phyloP scores from a whole-genome alignment of 2,329 filamentous ascomycete species.

The Epichloe sibirici region DNA sequence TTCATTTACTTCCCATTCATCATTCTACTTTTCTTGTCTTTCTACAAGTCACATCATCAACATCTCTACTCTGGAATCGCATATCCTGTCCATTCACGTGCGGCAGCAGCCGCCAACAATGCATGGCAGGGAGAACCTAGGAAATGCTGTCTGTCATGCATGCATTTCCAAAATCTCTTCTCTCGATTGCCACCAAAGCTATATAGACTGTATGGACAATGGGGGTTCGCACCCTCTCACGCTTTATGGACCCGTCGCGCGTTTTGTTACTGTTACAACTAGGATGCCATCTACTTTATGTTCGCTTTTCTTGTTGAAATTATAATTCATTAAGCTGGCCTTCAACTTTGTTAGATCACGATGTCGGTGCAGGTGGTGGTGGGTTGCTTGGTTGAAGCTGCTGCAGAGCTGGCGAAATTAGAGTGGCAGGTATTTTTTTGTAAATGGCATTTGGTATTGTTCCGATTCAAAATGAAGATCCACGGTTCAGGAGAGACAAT shows the following conservation, averaged over 20 bases:
- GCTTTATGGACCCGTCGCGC: slow-evolving; percentile 16
- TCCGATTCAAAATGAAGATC: no score
- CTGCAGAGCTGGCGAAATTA: background rate
- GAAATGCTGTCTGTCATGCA: slow-evolving; percentile 6
- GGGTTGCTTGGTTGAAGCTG: background rate
- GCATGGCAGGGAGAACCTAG: background rate
- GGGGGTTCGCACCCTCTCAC: slow-evolving; percentile 23
- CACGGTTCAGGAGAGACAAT: no score
- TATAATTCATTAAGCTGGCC: background rate
- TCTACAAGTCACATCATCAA: background rate
- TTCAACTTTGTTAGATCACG: background rate
- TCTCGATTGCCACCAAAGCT: slow-evolving; percentile 17
- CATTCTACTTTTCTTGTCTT: background rate
- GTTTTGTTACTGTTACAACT: slow-evolving; percentile 20
- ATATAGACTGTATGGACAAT: slow-evolving; percentile 26
- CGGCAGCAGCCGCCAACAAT: background rate
- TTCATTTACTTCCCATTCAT: background rate
- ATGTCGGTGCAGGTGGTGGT: background rate
- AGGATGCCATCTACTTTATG: slow-evolving; percentile 15
- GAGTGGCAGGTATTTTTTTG: background rate
- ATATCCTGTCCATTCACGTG: background rate
- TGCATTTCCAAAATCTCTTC: slow-evolving; percentile 8
- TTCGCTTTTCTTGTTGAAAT: slow-evolving; percentile 5
- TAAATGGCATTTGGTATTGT: no score
- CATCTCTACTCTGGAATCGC: background rate